Base-by-base conservation (phyloP, 1,139 yeast genomes). In the Suhomyces wounanorum region DNA sequence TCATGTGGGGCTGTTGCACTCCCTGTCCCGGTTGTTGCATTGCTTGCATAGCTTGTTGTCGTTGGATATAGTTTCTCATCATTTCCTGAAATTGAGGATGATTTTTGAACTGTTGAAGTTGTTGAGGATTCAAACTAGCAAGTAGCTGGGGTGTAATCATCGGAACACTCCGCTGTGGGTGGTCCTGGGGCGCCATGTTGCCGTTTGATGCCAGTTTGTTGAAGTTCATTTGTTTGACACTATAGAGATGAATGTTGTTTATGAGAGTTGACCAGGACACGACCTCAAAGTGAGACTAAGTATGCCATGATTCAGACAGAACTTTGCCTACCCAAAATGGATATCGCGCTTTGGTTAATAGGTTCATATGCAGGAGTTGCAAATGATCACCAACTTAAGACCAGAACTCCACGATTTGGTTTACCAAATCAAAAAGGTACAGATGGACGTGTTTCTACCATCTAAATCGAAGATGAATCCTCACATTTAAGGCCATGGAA, bases 41-140 rank as follows among this genome's bases (percentile, higher is more conserved):
- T 38, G 69, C 70, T 55, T 62, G 78, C 52, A 65, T 55, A 54
- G 65, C 57, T 60, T 62, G 79, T 61, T 66, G 83, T 59, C 69
- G 59, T 52, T 73, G 78, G 55, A 69, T 55, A 53, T 70, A 72
- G 49, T 68, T 68, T 39, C 73, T 63, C 64, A 76, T 67, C 48
- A 73, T 66, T 37, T 68, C 72, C 53, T 72, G 78, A 55, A 73
- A 75, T 54, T 75, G 80, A 3, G 80, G 81, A 57, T 79, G 80
- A 59, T 65, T 70, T 50, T 78, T 75, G 57, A 80, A 68, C 53
- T 79, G 76, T 54, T 78, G 79, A 39, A 78, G 70, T 50, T 77
- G 81, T 55, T 77, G 78, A 10, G 80, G 78, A 23, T 75, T 65
- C 47, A 75, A 61, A 48, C 76, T 73, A 26, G 77, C 72, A 42